Percentiles rank a stretch among this genome's conserved stretches.
These are phyloP conservation scores for Camillea tinctor DNA, from an alignment of 2,329 filamentous ascomycete species.

Conservation along the genomic window DNA sequence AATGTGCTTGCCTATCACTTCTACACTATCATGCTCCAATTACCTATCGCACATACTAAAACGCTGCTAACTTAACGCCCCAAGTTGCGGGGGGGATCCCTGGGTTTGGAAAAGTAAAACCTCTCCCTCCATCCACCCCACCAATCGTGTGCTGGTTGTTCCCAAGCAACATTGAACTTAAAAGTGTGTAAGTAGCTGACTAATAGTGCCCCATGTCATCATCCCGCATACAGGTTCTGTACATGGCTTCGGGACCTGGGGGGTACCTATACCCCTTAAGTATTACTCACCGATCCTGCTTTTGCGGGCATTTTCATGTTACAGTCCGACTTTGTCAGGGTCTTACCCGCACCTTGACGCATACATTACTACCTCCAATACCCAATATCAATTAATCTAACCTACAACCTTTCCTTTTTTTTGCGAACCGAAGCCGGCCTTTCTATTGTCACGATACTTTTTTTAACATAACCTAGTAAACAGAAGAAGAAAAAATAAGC, in stretches of 20 bases:
- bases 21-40: not conserved
- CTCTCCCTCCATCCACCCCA: not conserved
- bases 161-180: not conserved
- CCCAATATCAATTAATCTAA: too few species aligned
- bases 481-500: too few species aligned
- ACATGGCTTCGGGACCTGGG: not conserved
- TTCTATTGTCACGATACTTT: not conserved
- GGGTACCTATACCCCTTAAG: not conserved
- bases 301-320: not conserved
- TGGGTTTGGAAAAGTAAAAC: not conserved
- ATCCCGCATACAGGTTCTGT: not conserved
- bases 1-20: too few species aligned
- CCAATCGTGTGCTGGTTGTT: not conserved
- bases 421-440: not conserved
- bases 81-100: not conserved
- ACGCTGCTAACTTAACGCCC: not conserved
- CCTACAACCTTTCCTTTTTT: not conserved
- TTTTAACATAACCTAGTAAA: too few species aligned
- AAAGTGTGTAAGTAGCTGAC: not conserved
- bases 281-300: not conserved
- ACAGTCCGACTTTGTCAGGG: not conserved
- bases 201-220: not conserved
- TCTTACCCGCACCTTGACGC: too few species aligned
- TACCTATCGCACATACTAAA: not conserved
- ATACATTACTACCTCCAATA: too few species aligned